These are phyloP conservation scores for Nyssa sinensis DNA, from an alignment of 148 eudicot species.

Conservation along the genomic window DNA sequence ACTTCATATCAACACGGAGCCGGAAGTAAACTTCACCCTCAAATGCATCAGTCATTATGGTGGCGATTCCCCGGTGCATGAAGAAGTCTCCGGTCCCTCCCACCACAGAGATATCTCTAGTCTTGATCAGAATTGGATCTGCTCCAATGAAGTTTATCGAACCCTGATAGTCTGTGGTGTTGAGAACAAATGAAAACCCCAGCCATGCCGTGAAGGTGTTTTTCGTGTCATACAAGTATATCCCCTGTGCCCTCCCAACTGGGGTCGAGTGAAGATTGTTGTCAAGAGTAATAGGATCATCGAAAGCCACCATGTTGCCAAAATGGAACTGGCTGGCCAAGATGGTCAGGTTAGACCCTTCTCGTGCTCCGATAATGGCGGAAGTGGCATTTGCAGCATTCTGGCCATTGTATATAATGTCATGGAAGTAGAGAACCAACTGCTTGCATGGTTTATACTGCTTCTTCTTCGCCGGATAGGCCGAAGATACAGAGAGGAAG, in stretches of 20 bases:
- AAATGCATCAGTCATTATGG: slow-evolving; percentile 16
- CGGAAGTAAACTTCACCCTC: slow-evolving; percentile 11
- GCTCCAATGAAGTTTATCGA: slow-evolving; percentile 9
- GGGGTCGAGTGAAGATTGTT: slow-evolving; percentile 10
- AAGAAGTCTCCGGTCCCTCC: slow-evolving; percentile 26
- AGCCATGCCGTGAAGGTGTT: slow-evolving; percentile 16
- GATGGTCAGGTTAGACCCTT: slow-evolving; percentile 12
- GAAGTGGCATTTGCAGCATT: slow-evolving; percentile 12
- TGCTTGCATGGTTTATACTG: background rate
- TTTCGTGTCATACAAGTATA: slow-evolving; percentile 11
- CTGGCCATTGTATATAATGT: slow-evolving; percentile 15
- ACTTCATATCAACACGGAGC: slow-evolving; percentile 13
- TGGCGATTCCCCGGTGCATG: slow-evolving; percentile 19
- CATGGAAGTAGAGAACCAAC: slow-evolving; percentile 17
- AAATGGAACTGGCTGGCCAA: slow-evolving; percentile 11
- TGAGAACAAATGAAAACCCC: slow-evolving; percentile 11
- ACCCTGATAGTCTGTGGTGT: slow-evolving; percentile 9
- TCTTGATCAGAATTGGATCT: background rate
- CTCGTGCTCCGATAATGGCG: slow-evolving; percentile 11
- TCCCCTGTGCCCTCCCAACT: slow-evolving; percentile 18
- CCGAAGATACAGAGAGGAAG: background rate
- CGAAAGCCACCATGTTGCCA: slow-evolving; percentile 14
- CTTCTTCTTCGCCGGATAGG: background rate
- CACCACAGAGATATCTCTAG: slow-evolving; percentile 13
- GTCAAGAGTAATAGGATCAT: slow-evolving; percentile 18